phyloP scores from a whole-genome alignment of 192 early-diverging fungal genomes.

The Gaertneriomyces sp. region DNA sequence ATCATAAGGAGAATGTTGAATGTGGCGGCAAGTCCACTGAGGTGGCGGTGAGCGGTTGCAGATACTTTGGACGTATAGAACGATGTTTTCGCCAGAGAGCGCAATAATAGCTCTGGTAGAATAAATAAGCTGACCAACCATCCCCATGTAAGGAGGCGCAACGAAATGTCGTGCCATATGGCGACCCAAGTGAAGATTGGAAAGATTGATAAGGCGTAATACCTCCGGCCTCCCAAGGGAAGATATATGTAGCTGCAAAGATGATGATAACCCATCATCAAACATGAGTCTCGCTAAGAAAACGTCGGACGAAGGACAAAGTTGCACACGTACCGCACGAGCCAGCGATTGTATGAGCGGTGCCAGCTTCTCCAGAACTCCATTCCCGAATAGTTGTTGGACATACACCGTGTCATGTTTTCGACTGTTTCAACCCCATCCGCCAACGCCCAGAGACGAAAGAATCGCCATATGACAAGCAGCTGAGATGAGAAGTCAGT shows the following conservation, averaged over 20 bases:
- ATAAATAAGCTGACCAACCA: conserved; percentile 87
- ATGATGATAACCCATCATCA: too few species aligned
- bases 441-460: conserved; percentile 90
- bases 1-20: conserved; percentile 93
- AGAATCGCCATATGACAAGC: conserved; percentile 95
- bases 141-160: conserved; percentile 83
- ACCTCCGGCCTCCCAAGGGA: conserved; percentile 78
- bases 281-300: neutral
- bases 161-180: conserved; percentile 91
- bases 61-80: conserved; percentile 7
- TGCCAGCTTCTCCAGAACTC: conserved; percentile 98
- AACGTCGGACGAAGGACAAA: neutral
- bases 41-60: neutral
- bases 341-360: conserved; percentile 88
- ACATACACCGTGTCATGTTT: conserved; percentile 97
- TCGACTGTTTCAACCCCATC: conserved; percentile 86
- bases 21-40: conserved; percentile 67
- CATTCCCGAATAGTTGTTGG: conserved; percentile 89
- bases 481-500: conserved; percentile 44
- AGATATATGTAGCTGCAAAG: conserved; percentile 74
- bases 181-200: conserved; percentile 96
- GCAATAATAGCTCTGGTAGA: conserved; percentile 75
- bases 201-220: conserved; percentile 73
- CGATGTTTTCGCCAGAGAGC: conserved; percentile 45
- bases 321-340: conserved; percentile 57